These are phyloP conservation scores for Arthrobotrys megalospora DNA, from an alignment of 2,329 filamentous ascomycete species.

Conservation along the genomic window DNA sequence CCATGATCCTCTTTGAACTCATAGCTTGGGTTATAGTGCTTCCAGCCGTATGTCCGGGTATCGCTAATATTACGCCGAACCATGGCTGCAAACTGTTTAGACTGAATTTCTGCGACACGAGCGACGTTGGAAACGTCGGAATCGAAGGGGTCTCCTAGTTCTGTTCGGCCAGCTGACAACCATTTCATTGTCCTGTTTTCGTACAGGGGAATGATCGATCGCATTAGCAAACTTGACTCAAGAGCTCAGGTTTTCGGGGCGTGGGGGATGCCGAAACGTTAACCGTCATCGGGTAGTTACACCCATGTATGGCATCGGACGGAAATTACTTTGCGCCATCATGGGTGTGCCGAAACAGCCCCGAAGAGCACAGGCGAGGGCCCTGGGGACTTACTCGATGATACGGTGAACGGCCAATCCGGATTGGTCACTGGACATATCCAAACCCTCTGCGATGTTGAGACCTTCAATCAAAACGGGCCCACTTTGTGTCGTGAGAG, in stretches of 20 bases:
- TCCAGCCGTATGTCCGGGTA: conserved; percentile 62
- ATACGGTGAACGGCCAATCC: conserved; percentile 62
- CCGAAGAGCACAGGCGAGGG: conserved; percentile 6
- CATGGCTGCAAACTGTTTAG: conserved; percentile 62
- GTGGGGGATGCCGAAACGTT: conserved; percentile 7
- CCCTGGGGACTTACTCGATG: conserved; percentile 62
- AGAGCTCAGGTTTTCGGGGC: neutral
- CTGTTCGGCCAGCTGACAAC: conserved; percentile 64
- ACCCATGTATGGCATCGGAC: conserved; percentile 17
- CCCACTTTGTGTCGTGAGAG: conserved; percentile 57
- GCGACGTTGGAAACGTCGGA: conserved; percentile 62
- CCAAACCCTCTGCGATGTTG: conserved; percentile 64
- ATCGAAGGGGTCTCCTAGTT: conserved; percentile 64
- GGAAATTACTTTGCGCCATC: conserved; percentile 45
- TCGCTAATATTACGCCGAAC: conserved; percentile 63
- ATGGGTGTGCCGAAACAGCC: conserved; percentile 15
- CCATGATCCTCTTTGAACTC: conserved; percentile 63
- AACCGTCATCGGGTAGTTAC: conserved; percentile 18
- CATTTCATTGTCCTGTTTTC: conserved; percentile 63
- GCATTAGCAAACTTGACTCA: conserved; percentile 24
- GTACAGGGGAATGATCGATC: conserved; percentile 1
- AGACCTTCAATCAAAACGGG: conserved; percentile 63
- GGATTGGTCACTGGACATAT: conserved; percentile 62
- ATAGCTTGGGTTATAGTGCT: conserved; percentile 64
- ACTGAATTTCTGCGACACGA: conserved; percentile 63